Conservation (phyloP, 257 asterid genomes). For the Nicotiana sylvestris region DNA sequence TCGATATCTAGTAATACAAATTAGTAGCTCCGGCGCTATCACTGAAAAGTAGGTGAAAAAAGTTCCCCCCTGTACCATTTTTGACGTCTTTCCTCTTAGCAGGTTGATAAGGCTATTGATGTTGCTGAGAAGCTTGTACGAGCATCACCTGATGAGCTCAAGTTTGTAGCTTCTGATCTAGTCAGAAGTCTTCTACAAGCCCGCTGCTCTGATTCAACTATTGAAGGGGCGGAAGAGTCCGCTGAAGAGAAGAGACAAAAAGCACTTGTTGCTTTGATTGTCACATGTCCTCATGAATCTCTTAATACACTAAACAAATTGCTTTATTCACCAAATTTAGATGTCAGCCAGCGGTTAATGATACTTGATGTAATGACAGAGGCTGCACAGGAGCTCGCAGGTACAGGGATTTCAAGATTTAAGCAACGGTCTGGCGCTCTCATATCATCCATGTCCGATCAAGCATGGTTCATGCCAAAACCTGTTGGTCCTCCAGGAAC, state of each 20-base stretch:
- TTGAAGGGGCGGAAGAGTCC: slow-evolving; percentile 88
- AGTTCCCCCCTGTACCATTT: slow-evolving; percentile 9
- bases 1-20: not conserved
- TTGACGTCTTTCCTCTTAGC: slow-evolving; percentile 22
- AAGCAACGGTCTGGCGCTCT: slow-evolving; percentile 33
- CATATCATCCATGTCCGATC: slow-evolving; percentile 55
- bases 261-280: slow-evolving; percentile 70
- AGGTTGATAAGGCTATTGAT: slow-evolving; percentile 90
- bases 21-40: not conserved
- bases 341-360: slow-evolving; percentile 88
- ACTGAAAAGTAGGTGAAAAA: not conserved
- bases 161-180: slow-evolving; percentile 67
- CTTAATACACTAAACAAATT: slow-evolving; percentile 65
- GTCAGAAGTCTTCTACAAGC: slow-evolving; percentile 68
- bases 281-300: slow-evolving; percentile 65
- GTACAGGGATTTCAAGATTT: slow-evolving; percentile 39
- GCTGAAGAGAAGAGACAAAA: slow-evolving; percentile 85
- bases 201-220: slow-evolving; percentile 71
- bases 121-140: slow-evolving; percentile 84
- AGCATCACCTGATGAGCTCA: slow-evolving; percentile 94
- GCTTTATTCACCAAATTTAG: slow-evolving; percentile 81
- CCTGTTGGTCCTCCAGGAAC: slow-evolving; percentile 66
- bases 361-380: slow-evolving; percentile 82
- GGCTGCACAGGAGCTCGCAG: slow-evolving; percentile 90
- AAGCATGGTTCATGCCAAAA: slow-evolving; percentile 82